Evolutionary conservation across 2,329 filamentous ascomycete species (phyloP).

Genomic region (Cladophialophora exuberans): DNA sequence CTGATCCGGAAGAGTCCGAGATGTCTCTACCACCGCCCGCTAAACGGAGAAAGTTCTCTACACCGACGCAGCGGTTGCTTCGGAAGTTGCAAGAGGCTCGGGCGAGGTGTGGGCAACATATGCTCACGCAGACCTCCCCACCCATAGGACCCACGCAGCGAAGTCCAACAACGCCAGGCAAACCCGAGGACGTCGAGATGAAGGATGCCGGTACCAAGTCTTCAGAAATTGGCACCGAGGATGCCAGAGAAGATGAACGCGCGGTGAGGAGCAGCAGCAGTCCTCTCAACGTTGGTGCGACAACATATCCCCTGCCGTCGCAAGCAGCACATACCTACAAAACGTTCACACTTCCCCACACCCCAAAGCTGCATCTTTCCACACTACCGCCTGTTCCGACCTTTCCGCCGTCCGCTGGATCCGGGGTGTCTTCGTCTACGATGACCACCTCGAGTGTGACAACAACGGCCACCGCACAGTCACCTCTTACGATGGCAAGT

Average conservation of each 20-base stretch:
- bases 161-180: constrained; percentile 26
- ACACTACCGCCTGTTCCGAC: constrained; percentile 34
- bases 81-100: constrained; percentile 48
- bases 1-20: constrained; percentile 47
- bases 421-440: constrained; percentile 37
- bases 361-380: constrained; percentile 45
- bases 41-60: constrained; percentile 40
- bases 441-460: constrained; percentile 31
- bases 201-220: constrained; percentile 41
- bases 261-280: constrained; percentile 15
- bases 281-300: constrained; percentile 18
- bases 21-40: constrained; percentile 34
- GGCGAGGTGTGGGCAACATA: constrained; percentile 39
- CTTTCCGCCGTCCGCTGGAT: constrained; percentile 32
- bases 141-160: constrained; percentile 3
- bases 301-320: constrained; percentile 32
- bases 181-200: constrained; percentile 50
- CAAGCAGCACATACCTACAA: constrained; percentile 33
- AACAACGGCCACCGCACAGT: constrained; percentile 39
- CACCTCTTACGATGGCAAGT: constrained; percentile 36
- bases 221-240: neutral
- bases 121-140: constrained; percentile 24
- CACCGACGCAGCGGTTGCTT: constrained; percentile 47
- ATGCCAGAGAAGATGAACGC: constrained; percentile 3
- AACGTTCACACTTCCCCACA: constrained; percentile 22